Evolutionary conservation across 225 moss, liverwort and hornwort species (phyloP).

Genomic region (Physcomitrium patens): DNA sequence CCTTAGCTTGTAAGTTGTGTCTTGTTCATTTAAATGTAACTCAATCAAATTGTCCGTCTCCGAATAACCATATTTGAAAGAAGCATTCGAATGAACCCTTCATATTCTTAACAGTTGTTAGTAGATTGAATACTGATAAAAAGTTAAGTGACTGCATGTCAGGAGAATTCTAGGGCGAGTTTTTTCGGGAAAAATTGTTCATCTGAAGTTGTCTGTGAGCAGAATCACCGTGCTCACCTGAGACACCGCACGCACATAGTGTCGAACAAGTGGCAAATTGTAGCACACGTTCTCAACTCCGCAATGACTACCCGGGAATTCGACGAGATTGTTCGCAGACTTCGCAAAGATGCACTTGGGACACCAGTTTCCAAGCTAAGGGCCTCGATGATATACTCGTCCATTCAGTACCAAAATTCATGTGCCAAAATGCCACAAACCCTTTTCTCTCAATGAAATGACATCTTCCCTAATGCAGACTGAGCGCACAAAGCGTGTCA

Average conservation of each 20-base stretch:
- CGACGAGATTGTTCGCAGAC: constrained; percentile 40
- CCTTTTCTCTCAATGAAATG: not conserved
- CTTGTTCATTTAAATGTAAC: too few relatives aligned
- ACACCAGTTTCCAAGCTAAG: constrained; percentile 33
- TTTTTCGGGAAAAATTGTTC: too few relatives aligned
- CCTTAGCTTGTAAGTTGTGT: not conserved
- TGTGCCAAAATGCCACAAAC: constrained; percentile 40
- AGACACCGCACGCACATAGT: constrained; percentile 63
- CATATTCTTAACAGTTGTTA: too few relatives aligned
- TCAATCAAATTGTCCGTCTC: too few relatives aligned
- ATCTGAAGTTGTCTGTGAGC: not conserved
- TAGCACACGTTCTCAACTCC: constrained; percentile 52
- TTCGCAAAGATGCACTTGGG: constrained; percentile 49
- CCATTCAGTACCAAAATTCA: constrained; percentile 66
- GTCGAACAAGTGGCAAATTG: constrained; percentile 67
- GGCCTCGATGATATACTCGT: constrained; percentile 51
- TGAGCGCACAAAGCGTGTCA: not conserved
- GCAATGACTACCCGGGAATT: constrained; percentile 38
- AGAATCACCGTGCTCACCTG: constrained; percentile 68
- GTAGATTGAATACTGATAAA: too few relatives aligned
- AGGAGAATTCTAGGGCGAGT: too few relatives aligned
- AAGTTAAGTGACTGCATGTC: too few relatives aligned
- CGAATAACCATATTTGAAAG: too few relatives aligned
- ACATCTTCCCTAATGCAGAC: not conserved
- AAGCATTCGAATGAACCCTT: too few relatives aligned